Conservation (phyloP, 177 flowering plant species). For the Telopea speciosissima region DNA sequence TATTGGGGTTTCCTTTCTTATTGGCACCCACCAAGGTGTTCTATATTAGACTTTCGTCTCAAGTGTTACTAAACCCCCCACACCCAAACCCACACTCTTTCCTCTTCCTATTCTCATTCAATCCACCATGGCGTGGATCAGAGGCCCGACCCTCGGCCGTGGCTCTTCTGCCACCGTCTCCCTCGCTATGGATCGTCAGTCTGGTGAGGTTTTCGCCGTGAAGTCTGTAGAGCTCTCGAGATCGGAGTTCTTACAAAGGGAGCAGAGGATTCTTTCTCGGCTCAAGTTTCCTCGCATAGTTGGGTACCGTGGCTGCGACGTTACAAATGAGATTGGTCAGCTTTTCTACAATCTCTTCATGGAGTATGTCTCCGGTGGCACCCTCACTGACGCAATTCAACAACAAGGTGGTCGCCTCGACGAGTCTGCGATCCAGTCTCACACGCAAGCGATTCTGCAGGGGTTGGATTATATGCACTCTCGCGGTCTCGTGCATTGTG, state of each 20-base stretch:
- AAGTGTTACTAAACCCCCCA: too few species aligned
- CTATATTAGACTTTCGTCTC: too few species aligned
- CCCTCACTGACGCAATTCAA: slow-evolving; percentile 40
- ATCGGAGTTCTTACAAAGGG: slow-evolving; percentile 35
- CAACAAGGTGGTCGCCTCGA: slow-evolving; percentile 33
- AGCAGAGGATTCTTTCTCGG: slow-evolving; percentile 33
- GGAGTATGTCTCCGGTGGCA: slow-evolving; percentile 59
- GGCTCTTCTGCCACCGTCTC: slow-evolving; percentile 79
- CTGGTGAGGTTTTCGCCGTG: slow-evolving; percentile 39
- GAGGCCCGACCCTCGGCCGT: slow-evolving; percentile 59
- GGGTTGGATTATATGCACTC: slow-evolving; percentile 60
- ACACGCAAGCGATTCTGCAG: slow-evolving; percentile 37
- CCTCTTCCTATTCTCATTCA: too few species aligned
- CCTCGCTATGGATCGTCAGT: slow-evolving; percentile 26
- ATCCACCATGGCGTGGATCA: slow-evolving; percentile 74
- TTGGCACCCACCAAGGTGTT: too few species aligned
- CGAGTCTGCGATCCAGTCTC: slow-evolving; percentile 33
- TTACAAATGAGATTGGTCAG: slow-evolving; percentile 27
- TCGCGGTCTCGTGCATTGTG: slow-evolving; percentile 65
- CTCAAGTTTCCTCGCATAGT: slow-evolving; percentile 32
- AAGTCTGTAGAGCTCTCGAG: neutral
- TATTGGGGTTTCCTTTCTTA: too few species aligned
- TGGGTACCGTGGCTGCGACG: slow-evolving; percentile 33
- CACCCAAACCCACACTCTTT: too few species aligned
- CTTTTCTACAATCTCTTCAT: slow-evolving; percentile 43